These are phyloP conservation scores for Coniochaeta prunicola DNA, from an alignment of 2,329 filamentous ascomycete species.

Conservation along the genomic window DNA sequence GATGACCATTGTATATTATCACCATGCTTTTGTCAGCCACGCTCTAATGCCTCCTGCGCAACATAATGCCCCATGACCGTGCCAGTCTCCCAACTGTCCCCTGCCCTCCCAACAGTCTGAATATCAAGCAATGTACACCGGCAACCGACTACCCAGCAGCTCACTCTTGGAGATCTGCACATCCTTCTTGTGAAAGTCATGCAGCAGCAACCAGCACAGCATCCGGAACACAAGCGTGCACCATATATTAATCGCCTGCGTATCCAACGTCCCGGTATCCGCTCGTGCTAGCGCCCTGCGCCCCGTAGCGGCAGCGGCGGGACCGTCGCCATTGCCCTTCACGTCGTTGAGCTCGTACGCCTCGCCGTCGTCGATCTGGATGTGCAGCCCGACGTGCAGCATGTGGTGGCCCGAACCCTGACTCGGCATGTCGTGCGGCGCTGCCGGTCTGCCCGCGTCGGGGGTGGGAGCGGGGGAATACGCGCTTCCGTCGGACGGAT, in stretches of 20 bases:
- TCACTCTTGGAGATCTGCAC: slow-evolving; percentile 46
- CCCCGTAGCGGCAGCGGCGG: background rate
- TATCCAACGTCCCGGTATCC: slow-evolving; percentile 8
- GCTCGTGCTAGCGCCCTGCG: slow-evolving; percentile 7
- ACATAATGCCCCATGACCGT: no score
- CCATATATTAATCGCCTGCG: slow-evolving; percentile 36
- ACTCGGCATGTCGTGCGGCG: background rate
- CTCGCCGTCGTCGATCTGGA: slow-evolving; percentile 5
- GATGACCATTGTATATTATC: no score
- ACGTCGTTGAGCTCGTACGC: background rate
- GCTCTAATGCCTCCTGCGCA: no score
- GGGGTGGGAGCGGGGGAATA: slow-evolving; percentile 1
- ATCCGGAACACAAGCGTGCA: slow-evolving; percentile 48
- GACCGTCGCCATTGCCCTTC: background rate
- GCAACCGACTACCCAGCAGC: slow-evolving; percentile 45
- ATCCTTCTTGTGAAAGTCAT: slow-evolving; percentile 49
- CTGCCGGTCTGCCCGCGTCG: background rate
- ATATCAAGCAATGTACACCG: slow-evolving; percentile 42
- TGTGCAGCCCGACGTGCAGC: slow-evolving; percentile 7
- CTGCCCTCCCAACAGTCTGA: background rate
- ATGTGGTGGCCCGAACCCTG: background rate
- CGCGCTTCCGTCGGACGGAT: slow-evolving; percentile 8
- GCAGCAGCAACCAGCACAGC: slow-evolving; percentile 51
- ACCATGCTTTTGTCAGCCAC: no score
- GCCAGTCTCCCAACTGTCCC: no score